Evolutionary conservation across 306 rosid genomes (phyloP).

Genomic region (Hippophae tibetana): DNA sequence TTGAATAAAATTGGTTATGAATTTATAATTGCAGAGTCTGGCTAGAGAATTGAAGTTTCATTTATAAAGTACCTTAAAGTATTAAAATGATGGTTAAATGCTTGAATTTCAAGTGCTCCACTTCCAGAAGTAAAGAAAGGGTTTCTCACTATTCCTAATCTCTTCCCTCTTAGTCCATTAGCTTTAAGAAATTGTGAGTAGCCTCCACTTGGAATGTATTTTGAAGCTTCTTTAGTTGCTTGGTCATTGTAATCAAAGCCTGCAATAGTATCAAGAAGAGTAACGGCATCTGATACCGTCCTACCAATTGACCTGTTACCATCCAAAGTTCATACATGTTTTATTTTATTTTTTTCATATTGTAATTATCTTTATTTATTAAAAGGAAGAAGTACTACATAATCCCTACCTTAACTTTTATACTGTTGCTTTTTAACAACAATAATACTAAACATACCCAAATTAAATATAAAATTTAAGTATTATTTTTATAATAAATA

Average conservation of each 20-base stretch:
- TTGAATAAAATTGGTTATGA: background rate
- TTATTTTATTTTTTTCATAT: background rate
- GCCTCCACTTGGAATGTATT: slow-evolving; percentile 43
- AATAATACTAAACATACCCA: no score
- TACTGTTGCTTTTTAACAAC: no score
- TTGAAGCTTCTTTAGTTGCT: slow-evolving; percentile 35
- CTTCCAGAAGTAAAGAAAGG: slow-evolving; percentile 14
- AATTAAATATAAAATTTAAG: background rate
- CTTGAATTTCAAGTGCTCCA: slow-evolving; percentile 13
- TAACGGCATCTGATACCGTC: slow-evolving; percentile 57
- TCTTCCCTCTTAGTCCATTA: slow-evolving; percentile 52
- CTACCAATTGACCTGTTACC: slow-evolving; percentile 49
- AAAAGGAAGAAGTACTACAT: background rate
- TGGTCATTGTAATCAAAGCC: slow-evolving; percentile 35
- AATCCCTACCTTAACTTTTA: no score
- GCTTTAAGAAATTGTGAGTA: slow-evolving; percentile 42
- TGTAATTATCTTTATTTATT: no score
- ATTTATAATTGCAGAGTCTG: background rate
- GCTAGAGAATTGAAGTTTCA: background rate
- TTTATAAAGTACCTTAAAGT: slow-evolving; percentile 42
- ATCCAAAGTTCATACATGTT: background rate
- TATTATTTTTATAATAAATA: background rate
- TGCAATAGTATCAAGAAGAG: slow-evolving; percentile 49
- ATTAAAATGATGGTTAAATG: slow-evolving; percentile 28
- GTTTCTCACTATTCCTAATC: slow-evolving; percentile 36